Evolutionary conservation across 1,139 yeast species (phyloP), one percentile per base, ranked within the genome.

Genomic region (Geotrichum citri-aurantii): DNA sequence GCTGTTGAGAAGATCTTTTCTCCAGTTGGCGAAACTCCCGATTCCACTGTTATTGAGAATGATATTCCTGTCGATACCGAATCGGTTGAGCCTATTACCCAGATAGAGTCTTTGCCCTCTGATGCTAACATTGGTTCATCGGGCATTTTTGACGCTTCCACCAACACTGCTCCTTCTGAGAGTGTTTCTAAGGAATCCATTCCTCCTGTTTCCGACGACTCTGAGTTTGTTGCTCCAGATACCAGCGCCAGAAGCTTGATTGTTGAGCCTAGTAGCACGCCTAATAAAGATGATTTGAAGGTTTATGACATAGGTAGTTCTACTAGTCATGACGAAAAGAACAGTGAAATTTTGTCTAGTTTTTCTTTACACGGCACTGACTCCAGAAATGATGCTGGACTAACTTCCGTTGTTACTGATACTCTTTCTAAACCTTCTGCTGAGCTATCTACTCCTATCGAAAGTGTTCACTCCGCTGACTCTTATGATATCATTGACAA

Each of bases 1-100:
- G 50, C 67, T 37, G 60, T 66, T 37, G 57, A 66, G 47, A 61
- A 59, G 59, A 58, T 44, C 27, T 10, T 52, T 59, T 40, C 54
- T 17, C 46, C 56, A 31, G 23, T 29, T 21, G 48, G 21, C 21
- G 56, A 17, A 24, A 47, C 48, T 14, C 31, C 37, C 24, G 50
- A 48, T 7, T 48, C 49, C 27, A 51, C 58, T 19, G 40, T 47
- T 23, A 50, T 48, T 29, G 29, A 23, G 19, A 21, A 29, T 17
- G 27, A 27, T 42, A 31, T 46, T 44, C 21, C 48, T 27, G n/a
- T 11, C 4, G 29, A 46, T 19, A 21, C 48, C n/a, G 14, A 46
- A 14, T 46, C 48, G 27, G 48, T 46, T 46, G 48, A 46, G n/a
- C 27, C 29, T 23, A 19, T 11, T 44, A n/a, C n/a, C 10, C 6